phyloP scores from a whole-genome alignment of 1,284 basidiomycete species.

The Leccinum pseudoinsigne region DNA sequence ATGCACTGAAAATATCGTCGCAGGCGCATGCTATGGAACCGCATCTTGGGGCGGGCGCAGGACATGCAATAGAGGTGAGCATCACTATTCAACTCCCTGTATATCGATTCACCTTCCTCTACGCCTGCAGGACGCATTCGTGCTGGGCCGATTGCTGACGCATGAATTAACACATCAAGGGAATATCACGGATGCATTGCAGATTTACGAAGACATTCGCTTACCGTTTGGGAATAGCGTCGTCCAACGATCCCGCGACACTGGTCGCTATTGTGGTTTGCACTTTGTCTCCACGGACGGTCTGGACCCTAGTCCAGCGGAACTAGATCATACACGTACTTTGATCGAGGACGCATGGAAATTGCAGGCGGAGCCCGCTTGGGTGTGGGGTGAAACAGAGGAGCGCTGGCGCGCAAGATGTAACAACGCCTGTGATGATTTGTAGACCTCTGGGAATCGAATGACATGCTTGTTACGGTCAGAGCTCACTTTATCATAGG shows the following conservation, averaged over 20 bases:
- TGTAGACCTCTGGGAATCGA: too few relatives aligned
- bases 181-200: constrained; percentile 26
- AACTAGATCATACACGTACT: constrained; percentile 13
- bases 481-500: too few relatives aligned
- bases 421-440: too few relatives aligned
- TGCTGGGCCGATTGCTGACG: constrained; percentile 36
- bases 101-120: neutral
- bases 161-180: constrained; percentile 23
- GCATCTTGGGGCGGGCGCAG: constrained; percentile 33
- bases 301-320: constrained; percentile 2
- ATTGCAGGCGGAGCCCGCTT: constrained; percentile 17
- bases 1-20: neutral
- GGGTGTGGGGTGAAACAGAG: constrained; percentile 19
- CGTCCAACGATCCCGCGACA: constrained; percentile 4
- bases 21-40: constrained; percentile 36
- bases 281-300: neutral
- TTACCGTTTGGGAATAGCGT: constrained; percentile 27
- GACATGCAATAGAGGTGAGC: constrained; percentile 35
- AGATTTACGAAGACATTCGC: constrained; percentile 34
- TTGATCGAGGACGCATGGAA: constrained; percentile 21
- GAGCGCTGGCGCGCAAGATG: constrained; percentile 12
- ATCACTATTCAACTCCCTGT: neutral
- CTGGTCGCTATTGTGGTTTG: constrained; percentile 9
- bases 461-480: too few relatives aligned
- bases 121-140: constrained; percentile 35